A percentile compares a stretch with the other conserved stretches of the same genome.
Conservation (phyloP, 2,329 filamentous ascomycete species). For the Epichloe elymi region DNA sequence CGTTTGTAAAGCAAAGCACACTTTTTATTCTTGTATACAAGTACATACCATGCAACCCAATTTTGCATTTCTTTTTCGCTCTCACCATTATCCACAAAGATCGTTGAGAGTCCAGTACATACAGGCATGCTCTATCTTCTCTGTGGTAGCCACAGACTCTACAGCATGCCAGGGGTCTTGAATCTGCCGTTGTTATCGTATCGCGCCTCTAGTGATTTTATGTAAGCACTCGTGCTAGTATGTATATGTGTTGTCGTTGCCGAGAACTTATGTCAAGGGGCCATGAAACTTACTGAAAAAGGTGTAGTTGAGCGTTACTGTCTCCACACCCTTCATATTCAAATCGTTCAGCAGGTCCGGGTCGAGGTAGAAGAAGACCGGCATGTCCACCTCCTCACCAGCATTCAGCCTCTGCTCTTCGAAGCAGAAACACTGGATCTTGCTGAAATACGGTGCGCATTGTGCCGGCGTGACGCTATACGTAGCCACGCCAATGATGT, state of each 20-base stretch:
- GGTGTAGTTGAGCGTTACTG: conserved; percentile 90
- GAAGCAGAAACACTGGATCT: conserved; percentile 99
- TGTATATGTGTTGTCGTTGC: not conserved
- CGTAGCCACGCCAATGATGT: conserved; percentile 96
- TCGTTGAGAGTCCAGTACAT: not conserved
- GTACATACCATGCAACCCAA: not conserved
- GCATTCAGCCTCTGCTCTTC: conserved; percentile 91
- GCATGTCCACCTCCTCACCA: conserved; percentile 97
- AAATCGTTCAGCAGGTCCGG: conserved; percentile 86
- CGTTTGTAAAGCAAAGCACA: not conserved
- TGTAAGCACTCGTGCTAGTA: not conserved
- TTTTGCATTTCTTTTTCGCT: not conserved
- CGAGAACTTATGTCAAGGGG: no score
- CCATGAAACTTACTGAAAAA: conserved; percentile 71
- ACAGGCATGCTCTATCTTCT: not conserved
- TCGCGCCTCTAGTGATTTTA: conserved; percentile 24
- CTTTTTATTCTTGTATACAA: not conserved
- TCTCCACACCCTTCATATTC: conserved; percentile 88
- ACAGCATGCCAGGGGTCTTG: conserved; percentile 19
- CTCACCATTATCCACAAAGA: not conserved
- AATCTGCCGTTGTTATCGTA: conserved; percentile 34
- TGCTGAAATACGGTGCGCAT: conserved; percentile 95
- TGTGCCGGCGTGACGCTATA: conserved; percentile 95
- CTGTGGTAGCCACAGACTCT: conserved; percentile 5
- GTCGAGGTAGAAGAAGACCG: conserved; percentile 98